These are phyloP conservation scores for Lactarius evosmus DNA, from an alignment of 768 basidiomycete genomes.

Conservation along the genomic window DNA sequence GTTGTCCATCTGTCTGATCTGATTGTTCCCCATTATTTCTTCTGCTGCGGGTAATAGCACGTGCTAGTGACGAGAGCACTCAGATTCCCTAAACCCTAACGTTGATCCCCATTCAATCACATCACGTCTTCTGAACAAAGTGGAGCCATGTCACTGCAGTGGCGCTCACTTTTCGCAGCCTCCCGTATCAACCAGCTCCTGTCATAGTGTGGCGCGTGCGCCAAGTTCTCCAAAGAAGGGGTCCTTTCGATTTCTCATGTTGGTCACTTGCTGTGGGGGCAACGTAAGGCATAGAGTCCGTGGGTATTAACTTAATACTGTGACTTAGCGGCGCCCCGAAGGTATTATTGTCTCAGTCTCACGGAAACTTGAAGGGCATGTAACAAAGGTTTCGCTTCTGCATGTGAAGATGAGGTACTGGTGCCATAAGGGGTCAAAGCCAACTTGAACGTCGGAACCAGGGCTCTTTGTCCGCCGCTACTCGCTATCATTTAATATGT, in stretches of 20 bases:
- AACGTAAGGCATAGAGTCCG: too few species aligned
- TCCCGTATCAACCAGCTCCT: not conserved
- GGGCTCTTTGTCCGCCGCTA: not conserved
- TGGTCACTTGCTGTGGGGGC: too few species aligned
- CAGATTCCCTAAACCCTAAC: not conserved
- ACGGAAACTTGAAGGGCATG: not conserved
- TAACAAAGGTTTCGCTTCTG: not conserved
- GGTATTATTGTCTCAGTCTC: not conserved
- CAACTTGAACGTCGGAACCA: not conserved
- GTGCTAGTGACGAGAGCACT: not conserved
- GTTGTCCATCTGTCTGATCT: not conserved
- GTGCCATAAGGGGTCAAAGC: not conserved
- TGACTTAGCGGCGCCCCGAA: not conserved
- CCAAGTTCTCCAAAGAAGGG: not conserved
- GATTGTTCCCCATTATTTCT: not conserved
- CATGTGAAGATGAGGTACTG: too few species aligned
- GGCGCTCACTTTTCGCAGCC: conserved; percentile 1
- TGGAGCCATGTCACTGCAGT: conserved; percentile 10
- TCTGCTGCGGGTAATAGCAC: not conserved
- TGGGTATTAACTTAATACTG: not conserved
- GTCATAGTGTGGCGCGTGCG: not conserved
- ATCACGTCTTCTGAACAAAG: not conserved
- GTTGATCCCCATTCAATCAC: not conserved
- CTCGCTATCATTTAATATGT: too few species aligned
- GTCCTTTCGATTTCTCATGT: not conserved